Conservation (phyloP, 805 yeast species). For the Millerozyma acaciae region DNA sequence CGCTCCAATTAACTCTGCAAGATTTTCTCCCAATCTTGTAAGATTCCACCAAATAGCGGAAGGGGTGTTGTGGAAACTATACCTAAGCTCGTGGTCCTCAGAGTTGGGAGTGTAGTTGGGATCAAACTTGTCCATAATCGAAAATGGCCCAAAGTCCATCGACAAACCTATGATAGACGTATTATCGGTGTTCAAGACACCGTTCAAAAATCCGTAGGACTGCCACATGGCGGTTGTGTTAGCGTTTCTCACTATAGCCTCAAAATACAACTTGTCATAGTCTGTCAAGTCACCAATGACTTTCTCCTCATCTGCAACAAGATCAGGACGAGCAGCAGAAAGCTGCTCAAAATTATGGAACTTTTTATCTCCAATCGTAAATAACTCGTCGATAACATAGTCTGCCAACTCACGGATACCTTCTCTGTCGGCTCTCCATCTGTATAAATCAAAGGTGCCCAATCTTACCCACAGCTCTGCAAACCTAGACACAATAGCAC, state of each 20-base stretch:
- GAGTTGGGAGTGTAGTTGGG: slow-evolving; percentile 85
- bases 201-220: slow-evolving; percentile 87
- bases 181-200: slow-evolving; percentile 92
- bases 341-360: slow-evolving; percentile 26
- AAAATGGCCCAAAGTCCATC: slow-evolving; percentile 93
- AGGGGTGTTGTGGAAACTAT: slow-evolving; percentile 82
- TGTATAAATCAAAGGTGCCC: slow-evolving; percentile 82
- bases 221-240: slow-evolving; percentile 80
- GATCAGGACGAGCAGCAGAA: slow-evolving; percentile 16
- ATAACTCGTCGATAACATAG: slow-evolving; percentile 65
- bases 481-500: slow-evolving; percentile 82
- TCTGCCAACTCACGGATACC: slow-evolving; percentile 65
- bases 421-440: slow-evolving; percentile 65
- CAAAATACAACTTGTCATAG: slow-evolving; percentile 70
- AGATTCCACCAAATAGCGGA: slow-evolving; percentile 91
- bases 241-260: slow-evolving; percentile 72
- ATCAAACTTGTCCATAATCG: slow-evolving; percentile 81
- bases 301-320: slow-evolving; percentile 13
- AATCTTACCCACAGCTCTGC: slow-evolving; percentile 84
- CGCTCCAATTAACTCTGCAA: slow-evolving; percentile 78
- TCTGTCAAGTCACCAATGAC: slow-evolving; percentile 42
- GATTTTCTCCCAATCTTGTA: slow-evolving; percentile 74
- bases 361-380: slow-evolving; percentile 32
- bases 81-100: slow-evolving; percentile 70
- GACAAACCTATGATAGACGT: slow-evolving; percentile 86